Conservation (phyloP, 2,329 filamentous ascomycete genomes). For the Aspergillus novoparasiticus region DNA sequence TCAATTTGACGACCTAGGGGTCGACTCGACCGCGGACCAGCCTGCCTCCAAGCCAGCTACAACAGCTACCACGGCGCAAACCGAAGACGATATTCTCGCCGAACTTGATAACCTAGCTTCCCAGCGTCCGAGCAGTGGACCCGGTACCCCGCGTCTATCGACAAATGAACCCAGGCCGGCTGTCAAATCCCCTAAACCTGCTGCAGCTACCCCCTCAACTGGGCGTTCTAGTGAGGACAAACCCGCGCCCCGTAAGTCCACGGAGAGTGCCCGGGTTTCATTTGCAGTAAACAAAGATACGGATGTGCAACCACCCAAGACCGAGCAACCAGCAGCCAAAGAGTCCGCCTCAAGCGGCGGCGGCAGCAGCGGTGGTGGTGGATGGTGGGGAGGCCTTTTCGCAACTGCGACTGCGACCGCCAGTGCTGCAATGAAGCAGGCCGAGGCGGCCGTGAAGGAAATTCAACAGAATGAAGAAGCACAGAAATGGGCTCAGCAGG, state of each 20-base stretch:
- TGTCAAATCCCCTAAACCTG: slow-evolving; percentile 57
- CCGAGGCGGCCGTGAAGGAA: slow-evolving; percentile 89
- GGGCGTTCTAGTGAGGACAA: slow-evolving; percentile 69
- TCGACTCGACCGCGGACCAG: slow-evolving; percentile 36
- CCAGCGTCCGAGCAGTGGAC: slow-evolving; percentile 69
- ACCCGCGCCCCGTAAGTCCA: slow-evolving; percentile 66
- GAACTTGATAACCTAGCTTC: slow-evolving; percentile 81
- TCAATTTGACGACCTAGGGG: slow-evolving; percentile 51
- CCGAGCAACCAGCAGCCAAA: slow-evolving; percentile 49
- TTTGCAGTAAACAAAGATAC: slow-evolving; percentile 73
- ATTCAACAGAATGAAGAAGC: slow-evolving; percentile 96
- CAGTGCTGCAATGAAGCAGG: slow-evolving; percentile 74
- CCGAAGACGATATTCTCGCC: slow-evolving; percentile 76
- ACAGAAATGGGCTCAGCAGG: slow-evolving; percentile 92
- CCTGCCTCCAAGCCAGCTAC: slow-evolving; percentile 29
- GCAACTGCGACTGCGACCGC: slow-evolving; percentile 77
- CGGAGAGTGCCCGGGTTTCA: slow-evolving; percentile 72
- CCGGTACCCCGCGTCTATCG: slow-evolving; percentile 75
- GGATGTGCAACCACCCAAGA: slow-evolving; percentile 41
- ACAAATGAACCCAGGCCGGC: slow-evolving; percentile 53
- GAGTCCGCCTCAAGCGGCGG: slow-evolving; percentile 39
- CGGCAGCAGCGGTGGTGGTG: slow-evolving; percentile 69
- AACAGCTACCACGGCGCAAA: slow-evolving; percentile 29
- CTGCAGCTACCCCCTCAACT: slow-evolving; percentile 43
- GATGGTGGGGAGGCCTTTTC: slow-evolving; percentile 87